These are phyloP conservation scores for Senna tora DNA, from an alignment of 306 rosid species.

Conservation along the genomic window DNA sequence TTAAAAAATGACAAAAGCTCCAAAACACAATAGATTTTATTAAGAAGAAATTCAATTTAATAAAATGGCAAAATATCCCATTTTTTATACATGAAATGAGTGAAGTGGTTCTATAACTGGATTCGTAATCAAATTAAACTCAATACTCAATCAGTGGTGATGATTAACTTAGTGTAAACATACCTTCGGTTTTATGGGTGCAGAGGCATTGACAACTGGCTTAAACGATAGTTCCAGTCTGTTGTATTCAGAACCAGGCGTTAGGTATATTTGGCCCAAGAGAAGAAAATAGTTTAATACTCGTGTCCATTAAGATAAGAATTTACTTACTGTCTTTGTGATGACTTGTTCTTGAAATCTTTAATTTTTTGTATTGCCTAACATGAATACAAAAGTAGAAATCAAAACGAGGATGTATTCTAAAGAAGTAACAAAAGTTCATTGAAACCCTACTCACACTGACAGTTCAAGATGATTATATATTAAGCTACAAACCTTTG, in stretches of 20 bases:
- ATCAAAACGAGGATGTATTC: slow-evolving; percentile 29
- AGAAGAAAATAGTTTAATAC: neutral
- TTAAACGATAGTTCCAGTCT: slow-evolving; percentile 63
- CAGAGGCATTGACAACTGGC: slow-evolving; percentile 50
- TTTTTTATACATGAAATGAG: neutral
- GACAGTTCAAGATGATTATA: slow-evolving; percentile 1
- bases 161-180: neutral
- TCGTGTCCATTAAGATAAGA: slow-evolving; percentile 19
- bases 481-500: slow-evolving; percentile 62
- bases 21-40: slow-evolving; percentile 16
- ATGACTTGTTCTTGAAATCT: slow-evolving; percentile 85
- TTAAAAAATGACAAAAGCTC: slow-evolving; percentile 16
- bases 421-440: slow-evolving; percentile 19
- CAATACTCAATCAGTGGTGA: neutral
- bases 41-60: slow-evolving; percentile 23
- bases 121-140: neutral
- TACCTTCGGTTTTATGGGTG: slow-evolving; percentile 63
- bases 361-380: slow-evolving; percentile 92
- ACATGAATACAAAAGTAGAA: slow-evolving; percentile 32
- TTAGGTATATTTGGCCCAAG: neutral
- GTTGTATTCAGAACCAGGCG: slow-evolving; percentile 22
- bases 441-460: slow-evolving; percentile 34
- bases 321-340: slow-evolving; percentile 83
- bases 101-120: neutral
- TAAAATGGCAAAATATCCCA: neutral